Evolutionary conservation across 345 rosid genomes (phyloP).

Genomic region (Arabis hirsuta): DNA sequence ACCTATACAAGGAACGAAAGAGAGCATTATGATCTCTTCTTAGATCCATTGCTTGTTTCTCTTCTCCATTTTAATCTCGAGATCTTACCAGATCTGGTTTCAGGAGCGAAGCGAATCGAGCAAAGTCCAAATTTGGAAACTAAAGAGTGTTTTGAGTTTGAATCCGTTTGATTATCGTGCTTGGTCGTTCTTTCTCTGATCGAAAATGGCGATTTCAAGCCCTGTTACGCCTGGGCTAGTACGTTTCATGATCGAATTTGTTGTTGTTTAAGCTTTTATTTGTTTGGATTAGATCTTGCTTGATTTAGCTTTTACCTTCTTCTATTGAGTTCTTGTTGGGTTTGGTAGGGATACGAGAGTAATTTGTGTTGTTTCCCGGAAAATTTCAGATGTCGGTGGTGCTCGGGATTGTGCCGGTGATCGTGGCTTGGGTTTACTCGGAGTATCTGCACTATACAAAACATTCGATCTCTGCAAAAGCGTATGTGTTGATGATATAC

Average conservation of each 20-base stretch:
- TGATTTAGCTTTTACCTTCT: constrained; percentile 8
- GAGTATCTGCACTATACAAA: constrained; percentile 77
- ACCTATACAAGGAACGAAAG: background rate
- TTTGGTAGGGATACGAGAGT: constrained; percentile 23
- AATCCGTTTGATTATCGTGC: constrained; percentile 21
- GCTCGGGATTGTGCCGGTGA: constrained; percentile 68
- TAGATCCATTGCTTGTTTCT: constrained; percentile 19
- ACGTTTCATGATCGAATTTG: constrained; percentile 26
- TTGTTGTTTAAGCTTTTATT: background rate
- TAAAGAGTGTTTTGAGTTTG: constrained; percentile 29
- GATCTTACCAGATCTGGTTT: constrained; percentile 44
- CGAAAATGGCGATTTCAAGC: constrained; percentile 54
- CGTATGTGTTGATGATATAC: constrained; percentile 56
- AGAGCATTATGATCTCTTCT: background rate
- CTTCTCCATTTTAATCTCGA: constrained; percentile 10
- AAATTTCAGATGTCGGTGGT: constrained; percentile 71
- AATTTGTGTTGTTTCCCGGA: constrained; percentile 13
- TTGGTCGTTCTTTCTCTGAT: constrained; percentile 24
- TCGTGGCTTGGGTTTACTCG: constrained; percentile 78
- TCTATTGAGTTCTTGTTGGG: constrained; percentile 7
- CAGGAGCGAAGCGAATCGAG: constrained; percentile 15
- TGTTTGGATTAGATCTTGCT: constrained; percentile 32
- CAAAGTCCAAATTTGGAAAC: constrained; percentile 7
- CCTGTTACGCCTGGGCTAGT: constrained; percentile 85
- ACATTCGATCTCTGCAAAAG: constrained; percentile 55